phyloP scores from a whole-genome alignment of 805 yeast species.

The Priceomyces melissophilus region DNA sequence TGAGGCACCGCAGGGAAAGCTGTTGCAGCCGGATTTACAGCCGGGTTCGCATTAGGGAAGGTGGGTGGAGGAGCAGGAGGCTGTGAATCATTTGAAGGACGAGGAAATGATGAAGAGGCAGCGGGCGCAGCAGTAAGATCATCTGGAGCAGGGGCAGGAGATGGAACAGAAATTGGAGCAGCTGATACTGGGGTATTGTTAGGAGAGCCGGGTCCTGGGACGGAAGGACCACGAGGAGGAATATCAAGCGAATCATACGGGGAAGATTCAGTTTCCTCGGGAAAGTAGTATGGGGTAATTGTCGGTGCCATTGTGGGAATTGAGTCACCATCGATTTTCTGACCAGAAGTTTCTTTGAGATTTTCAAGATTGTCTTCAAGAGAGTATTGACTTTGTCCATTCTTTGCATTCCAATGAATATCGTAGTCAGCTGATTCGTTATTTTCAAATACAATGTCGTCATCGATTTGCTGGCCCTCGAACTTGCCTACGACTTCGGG shows the following conservation, averaged over 20 bases:
- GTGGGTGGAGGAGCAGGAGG: constrained; percentile 17
- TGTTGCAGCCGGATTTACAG: background rate
- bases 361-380: background rate
- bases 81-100: constrained; percentile 6
- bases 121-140: constrained; percentile 12
- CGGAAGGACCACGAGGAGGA: too few relatives aligned
- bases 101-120: constrained; percentile 8
- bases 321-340: too few relatives aligned
- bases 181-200: constrained; percentile 10
- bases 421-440: constrained; percentile 17
- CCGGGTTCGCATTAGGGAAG: constrained; percentile 5
- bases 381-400: background rate
- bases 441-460: constrained; percentile 33
- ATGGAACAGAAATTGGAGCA: constrained; percentile 4
- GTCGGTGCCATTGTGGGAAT: too few relatives aligned
- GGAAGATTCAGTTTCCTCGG: too few relatives aligned
- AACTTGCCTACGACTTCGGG: constrained; percentile 64
- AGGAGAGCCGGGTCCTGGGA: constrained; percentile 1
- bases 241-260: too few relatives aligned
- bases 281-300: too few relatives aligned
- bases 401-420: too few relatives aligned
- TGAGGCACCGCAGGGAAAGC: constrained; percentile 1
- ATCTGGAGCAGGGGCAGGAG: constrained; percentile 8
- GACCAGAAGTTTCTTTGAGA: too few relatives aligned
- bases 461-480: constrained; percentile 29